Evolutionary conservation across 192 early-diverging fungal species (phyloP).

Genomic region (Entomortierella parvispora): DNA sequence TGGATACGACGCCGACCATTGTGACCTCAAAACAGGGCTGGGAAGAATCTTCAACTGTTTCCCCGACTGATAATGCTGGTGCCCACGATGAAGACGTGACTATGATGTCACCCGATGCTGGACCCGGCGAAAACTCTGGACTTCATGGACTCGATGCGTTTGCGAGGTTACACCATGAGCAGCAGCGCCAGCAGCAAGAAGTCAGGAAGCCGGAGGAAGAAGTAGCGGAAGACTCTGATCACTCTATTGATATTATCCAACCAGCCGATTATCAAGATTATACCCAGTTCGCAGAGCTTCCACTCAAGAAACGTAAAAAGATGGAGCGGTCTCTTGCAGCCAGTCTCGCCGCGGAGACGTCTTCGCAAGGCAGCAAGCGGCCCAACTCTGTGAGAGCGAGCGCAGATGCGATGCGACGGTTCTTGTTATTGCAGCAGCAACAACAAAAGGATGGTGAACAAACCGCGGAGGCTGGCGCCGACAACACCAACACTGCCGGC

Average conservation of each 20-base stretch:
- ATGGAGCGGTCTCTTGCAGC: slow-evolving; percentile 36
- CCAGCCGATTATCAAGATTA: slow-evolving; percentile 46
- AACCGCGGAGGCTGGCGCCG: background rate
- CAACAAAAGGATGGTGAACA: background rate
- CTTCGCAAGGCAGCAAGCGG: background rate
- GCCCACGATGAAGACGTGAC: background rate
- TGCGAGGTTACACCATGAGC: background rate
- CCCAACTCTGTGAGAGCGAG: background rate
- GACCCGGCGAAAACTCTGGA: background rate
- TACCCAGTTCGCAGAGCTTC: slow-evolving; percentile 48
- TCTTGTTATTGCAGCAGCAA: slow-evolving; percentile 7
- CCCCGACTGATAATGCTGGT: too few species aligned
- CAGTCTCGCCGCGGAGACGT: background rate
- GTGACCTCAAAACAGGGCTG: background rate
- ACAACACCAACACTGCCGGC: background rate
- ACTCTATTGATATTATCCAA: slow-evolving; percentile 43
- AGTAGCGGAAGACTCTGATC: slow-evolving; percentile 20
- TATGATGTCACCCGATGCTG: slow-evolving; percentile 15
- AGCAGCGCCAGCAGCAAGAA: too few species aligned
- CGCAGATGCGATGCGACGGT: slow-evolving; percentile 21
- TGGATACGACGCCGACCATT: background rate
- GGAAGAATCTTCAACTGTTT: background rate
- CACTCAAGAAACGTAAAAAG: slow-evolving; percentile 45
- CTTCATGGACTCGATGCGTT: background rate
- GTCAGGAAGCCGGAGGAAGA: background rate